These are phyloP conservation scores for Colletotrichum lupini DNA, from an alignment of 2,329 filamentous ascomycete species.

Conservation along the genomic window DNA sequence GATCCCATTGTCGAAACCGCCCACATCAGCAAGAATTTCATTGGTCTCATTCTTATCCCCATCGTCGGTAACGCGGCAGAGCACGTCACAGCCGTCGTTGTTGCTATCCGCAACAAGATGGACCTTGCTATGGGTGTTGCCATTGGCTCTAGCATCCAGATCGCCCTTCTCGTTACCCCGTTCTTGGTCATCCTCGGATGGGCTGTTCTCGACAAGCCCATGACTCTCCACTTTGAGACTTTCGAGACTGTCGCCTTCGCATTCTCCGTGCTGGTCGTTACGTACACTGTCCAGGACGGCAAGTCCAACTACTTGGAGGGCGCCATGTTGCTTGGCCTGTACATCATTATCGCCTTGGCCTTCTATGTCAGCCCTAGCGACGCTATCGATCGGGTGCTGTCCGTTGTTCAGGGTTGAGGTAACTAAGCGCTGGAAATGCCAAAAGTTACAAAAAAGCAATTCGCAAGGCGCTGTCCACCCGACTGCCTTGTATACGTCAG, in stretches of 20 bases:
- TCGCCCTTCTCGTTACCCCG: constrained; percentile 83
- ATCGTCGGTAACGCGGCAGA: constrained; percentile 86
- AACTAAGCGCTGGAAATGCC: not conserved
- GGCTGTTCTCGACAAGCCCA: constrained; percentile 76
- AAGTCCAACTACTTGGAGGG: constrained; percentile 88
- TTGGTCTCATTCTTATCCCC: constrained; percentile 81
- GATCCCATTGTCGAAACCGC: constrained; percentile 76
- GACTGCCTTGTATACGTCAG: not conserved
- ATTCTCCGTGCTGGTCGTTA: constrained; percentile 79
- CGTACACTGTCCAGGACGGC: constrained; percentile 82
- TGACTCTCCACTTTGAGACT: constrained; percentile 85
- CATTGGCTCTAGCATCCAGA: constrained; percentile 85
- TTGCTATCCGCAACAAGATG: constrained; percentile 83
- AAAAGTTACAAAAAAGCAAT: not conserved
- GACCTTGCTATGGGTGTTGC: constrained; percentile 81
- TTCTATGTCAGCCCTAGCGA: constrained; percentile 67
- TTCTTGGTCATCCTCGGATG: constrained; percentile 84
- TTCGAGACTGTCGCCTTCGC: constrained; percentile 85
- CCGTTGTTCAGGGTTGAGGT: constrained; percentile 17
- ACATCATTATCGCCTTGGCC: constrained; percentile 69
- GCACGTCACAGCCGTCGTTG: constrained; percentile 84
- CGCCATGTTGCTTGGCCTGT: constrained; percentile 71
- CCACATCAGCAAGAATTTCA: constrained; percentile 83
- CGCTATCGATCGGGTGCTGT: constrained; percentile 53
- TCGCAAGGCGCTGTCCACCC: not conserved